Conservation (phyloP, 805 yeast species). For the Yarrowia sp. region DNA sequence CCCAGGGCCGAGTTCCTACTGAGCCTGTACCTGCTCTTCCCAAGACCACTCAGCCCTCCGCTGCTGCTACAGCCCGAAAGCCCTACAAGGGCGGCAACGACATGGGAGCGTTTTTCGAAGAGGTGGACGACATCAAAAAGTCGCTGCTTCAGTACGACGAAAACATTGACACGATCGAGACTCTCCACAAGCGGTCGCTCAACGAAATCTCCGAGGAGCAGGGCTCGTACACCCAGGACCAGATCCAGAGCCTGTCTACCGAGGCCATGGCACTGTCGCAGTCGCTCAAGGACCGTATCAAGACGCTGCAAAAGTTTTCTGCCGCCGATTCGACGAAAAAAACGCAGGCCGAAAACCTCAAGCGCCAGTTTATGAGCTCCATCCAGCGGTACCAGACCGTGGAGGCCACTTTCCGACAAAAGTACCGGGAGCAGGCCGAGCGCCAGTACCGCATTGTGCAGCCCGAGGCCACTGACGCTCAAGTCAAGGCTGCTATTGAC, state of each 20-base stretch:
- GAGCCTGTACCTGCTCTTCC: conserved; percentile 12
- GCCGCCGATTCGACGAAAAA: conserved; percentile 66
- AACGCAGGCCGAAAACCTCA: conserved; percentile 85
- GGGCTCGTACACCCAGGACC: conserved; percentile 63
- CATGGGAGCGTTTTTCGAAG: conserved; percentile 63
- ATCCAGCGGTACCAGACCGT: conserved; percentile 83
- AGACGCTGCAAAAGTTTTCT: conserved; percentile 58
- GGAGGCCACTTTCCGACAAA: conserved; percentile 81
- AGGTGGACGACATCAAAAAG: conserved; percentile 63
- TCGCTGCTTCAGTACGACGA: conserved; percentile 68
- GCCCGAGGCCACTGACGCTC: conserved; percentile 57
- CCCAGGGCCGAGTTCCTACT: neutral
- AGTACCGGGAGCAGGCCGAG: conserved; percentile 81
- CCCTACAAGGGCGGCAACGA: conserved; percentile 36
- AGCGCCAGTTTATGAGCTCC: conserved; percentile 76
- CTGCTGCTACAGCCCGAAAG: neutral
- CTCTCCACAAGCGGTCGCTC: conserved; percentile 64
- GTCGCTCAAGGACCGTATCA: conserved; percentile 69
- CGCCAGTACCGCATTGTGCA: conserved; percentile 80
- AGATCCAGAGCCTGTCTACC: conserved; percentile 68
- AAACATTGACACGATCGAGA: conserved; percentile 64
- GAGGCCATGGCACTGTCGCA: conserved; percentile 78
- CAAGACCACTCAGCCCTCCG: neutral
- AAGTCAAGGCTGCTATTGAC: conserved; percentile 79
- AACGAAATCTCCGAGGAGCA: conserved; percentile 66